Base-by-base conservation (phyloP, 495 filamentous ascomycete genomes). In the Cercophora newfieldiana region DNA sequence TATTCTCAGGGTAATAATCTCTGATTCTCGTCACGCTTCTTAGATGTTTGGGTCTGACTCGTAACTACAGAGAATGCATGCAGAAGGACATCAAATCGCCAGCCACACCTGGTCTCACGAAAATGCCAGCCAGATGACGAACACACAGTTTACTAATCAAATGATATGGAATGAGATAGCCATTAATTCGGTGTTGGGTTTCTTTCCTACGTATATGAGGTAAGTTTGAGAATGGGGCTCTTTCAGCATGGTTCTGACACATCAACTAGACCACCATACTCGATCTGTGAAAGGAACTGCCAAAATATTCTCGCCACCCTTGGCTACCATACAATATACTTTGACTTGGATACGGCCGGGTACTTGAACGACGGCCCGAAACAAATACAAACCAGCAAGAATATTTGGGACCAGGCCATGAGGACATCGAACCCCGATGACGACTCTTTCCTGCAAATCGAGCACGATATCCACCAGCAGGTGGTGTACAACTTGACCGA, bases 81-180 rank as follows among this genome's bases (percentile, higher is more conserved):
- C 75, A 81, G 66, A 81, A 66, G 91, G 91, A n/a, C 92, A 96
- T 72, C 92, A 95, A 73, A 80, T 96, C 61, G 92, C 89, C 29
- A 90, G 87, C 69, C 92, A 96, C 69, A 95, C 90, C 1, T 96
- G 91, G 91, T 91, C 89, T 47, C 92, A 96, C 69, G 88, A 78
- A 83, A 92, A 81, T 77, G 92, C 68, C 82, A 83, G 75, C 82
- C 84, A 71, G 72, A 87, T 73, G 79, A 84, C 58, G 66, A 85
- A 59, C 71, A 71, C 29, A 72, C 80, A 89, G 63, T 87, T 89
- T 66, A 79, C 80, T 4, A 82, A 88, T 19, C 89, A 95, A 69
- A 88, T 96, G 74, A 72, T 85, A 56, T 91, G 88, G 82, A 90
- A 91, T 64, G 92, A 95, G 75, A 91, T 89, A 63, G 92, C 91